phyloP scores from a whole-genome alignment of 1,284 basidiomycete genomes.

The Ustilago loliicola region DNA sequence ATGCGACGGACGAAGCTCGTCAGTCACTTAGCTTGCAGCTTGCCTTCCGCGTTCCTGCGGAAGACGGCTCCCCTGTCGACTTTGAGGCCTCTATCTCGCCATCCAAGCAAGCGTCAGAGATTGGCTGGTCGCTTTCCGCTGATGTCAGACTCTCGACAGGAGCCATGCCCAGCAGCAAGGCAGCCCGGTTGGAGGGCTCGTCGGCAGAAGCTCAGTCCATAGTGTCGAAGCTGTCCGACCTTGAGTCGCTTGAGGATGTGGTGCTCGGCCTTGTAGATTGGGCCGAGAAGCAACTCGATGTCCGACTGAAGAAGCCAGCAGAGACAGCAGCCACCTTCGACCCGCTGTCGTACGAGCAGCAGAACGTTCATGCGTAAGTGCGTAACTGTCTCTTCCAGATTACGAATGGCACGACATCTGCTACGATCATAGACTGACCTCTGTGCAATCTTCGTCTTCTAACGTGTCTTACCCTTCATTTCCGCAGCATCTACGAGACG shows the following conservation, averaged over 20 bases:
- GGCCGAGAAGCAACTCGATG: conserved; percentile 30
- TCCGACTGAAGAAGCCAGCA: conserved; percentile 25
- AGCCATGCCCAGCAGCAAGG: neutral
- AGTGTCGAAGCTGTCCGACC: conserved; percentile 18
- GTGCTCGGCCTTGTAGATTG: conserved; percentile 30
- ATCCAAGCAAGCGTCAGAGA: conserved; percentile 10
- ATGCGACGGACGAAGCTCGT: conserved; percentile 20
- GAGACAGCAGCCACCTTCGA: conserved; percentile 19
- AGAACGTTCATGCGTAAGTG: conserved; percentile 69
- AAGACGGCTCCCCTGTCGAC: conserved; percentile 12
- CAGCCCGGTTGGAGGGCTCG: conserved; percentile 20
- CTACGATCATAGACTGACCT: conserved; percentile 13
- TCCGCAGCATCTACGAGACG: conserved; percentile 80
- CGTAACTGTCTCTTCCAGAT: conserved; percentile 13
- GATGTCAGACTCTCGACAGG: conserved; percentile 6
- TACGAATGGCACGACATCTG: neutral
- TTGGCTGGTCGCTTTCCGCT: conserved; percentile 35
- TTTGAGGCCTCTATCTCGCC: conserved; percentile 36
- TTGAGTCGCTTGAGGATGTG: conserved; percentile 40
- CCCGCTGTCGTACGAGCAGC: conserved; percentile 61
- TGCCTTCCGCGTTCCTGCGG: conserved; percentile 25
- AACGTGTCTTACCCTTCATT: neutral
- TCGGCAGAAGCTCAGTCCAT: conserved; percentile 29
- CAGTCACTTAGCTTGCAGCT: conserved; percentile 34
- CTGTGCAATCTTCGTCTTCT: too few species aligned